These are phyloP conservation scores for Solanum pinnatisectum DNA, from an alignment of 257 asterid genomes.

Conservation along the genomic window DNA sequence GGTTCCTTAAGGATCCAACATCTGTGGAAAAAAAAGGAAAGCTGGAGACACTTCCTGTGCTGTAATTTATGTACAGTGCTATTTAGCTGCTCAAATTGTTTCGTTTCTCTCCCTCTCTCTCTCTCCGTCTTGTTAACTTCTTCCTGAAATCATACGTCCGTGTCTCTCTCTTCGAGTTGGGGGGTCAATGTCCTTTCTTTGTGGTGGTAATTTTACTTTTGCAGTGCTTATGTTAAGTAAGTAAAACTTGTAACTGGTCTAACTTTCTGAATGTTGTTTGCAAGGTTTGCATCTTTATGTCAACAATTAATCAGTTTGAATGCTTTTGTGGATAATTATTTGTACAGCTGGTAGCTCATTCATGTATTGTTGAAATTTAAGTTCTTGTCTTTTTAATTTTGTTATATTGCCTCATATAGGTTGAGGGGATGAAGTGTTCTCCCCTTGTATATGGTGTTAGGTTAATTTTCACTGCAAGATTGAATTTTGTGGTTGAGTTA, in stretches of 20 bases:
- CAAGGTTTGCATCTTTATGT: not conserved
- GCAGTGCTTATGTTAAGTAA: not conserved
- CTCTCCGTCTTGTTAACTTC: not conserved
- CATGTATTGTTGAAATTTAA: not conserved
- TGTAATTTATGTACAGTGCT: conserved; percentile 65
- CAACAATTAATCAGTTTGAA: not conserved
- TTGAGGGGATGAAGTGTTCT: not conserved
- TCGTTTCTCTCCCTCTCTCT: not conserved
- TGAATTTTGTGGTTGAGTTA: not conserved
- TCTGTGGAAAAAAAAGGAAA: conserved; percentile 15
- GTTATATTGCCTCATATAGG: not conserved
- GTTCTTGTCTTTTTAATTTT: not conserved
- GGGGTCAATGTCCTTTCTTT: not conserved
- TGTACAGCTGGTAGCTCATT: not conserved
- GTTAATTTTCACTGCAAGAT: not conserved
- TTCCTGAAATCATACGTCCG: not conserved
- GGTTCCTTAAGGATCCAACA: conserved; percentile 19
- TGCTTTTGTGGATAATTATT: not conserved
- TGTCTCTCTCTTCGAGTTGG: not conserved
- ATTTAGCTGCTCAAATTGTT: conserved; percentile 26
- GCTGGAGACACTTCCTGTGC: conserved; percentile 25
- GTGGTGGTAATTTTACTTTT: not conserved
- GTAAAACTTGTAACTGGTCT: not conserved
- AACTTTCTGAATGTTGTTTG: not conserved
- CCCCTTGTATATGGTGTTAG: not conserved